phyloP scores from a whole-genome alignment of 1,284 basidiomycete genomes.

The Takashimella koratensis region DNA sequence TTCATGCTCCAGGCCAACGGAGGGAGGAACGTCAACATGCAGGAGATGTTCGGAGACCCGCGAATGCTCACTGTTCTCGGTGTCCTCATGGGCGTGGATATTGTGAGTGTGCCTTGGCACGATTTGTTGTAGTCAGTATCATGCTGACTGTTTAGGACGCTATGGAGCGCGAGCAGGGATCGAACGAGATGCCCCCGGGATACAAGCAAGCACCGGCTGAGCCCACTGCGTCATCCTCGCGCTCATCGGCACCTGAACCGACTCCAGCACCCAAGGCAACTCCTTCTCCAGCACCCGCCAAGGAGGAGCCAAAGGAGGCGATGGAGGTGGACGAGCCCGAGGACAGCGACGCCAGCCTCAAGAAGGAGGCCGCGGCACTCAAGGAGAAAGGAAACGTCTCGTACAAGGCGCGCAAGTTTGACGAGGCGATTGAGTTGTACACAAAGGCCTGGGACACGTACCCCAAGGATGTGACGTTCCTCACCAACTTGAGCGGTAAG shows the following conservation, averaged over 20 bases:
- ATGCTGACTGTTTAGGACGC: conserved; percentile 55
- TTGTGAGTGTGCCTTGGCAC: conserved; percentile 53
- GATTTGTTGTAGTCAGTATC: not conserved
- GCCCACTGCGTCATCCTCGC: conserved; percentile 5
- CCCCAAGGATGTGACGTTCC: conserved; percentile 90
- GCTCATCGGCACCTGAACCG: conserved; percentile 5
- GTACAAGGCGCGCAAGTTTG: conserved; percentile 82
- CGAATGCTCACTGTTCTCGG: conserved; percentile 89
- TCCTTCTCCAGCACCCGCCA: conserved; percentile 48
- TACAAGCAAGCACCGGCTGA: conserved; percentile 37
- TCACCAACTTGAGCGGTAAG: conserved; percentile 82
- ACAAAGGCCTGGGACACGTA: conserved; percentile 87
- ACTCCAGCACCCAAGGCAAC: conserved; percentile 36
- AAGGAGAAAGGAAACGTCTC: conserved; percentile 75
- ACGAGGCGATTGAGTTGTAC: conserved; percentile 67
- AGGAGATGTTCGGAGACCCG: conserved; percentile 63
- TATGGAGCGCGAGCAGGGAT: conserved; percentile 78
- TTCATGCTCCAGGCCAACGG: conserved; percentile 48
- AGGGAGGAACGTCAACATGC: conserved; percentile 43
- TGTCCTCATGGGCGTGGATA: conserved; percentile 88
- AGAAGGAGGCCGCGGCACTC: conserved; percentile 68
- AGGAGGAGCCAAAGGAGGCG: conserved; percentile 53
- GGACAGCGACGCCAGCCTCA: conserved; percentile 61
- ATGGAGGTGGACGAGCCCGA: conserved; percentile 62
- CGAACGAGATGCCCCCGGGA: conserved; percentile 70